Conservation (phyloP, 2,329 filamentous ascomycete species). For the Ploettnerulaceae sp. region DNA sequence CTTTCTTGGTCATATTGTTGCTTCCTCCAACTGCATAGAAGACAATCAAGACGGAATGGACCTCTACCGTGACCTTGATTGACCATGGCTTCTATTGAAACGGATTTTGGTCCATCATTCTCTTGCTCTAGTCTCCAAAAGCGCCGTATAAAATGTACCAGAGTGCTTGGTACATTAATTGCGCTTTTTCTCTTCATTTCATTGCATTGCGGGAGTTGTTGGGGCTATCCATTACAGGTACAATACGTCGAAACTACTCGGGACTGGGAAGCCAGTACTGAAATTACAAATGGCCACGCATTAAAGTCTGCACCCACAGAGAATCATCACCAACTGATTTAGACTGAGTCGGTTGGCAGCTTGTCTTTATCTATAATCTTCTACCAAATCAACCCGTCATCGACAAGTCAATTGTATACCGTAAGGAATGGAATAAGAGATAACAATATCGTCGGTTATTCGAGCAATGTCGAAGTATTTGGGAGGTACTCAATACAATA, state of each 20-base stretch:
- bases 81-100: conserved; percentile 24
- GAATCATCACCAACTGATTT: no score
- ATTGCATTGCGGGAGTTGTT: conserved; percentile 4
- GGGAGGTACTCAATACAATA: no score
- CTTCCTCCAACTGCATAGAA: conserved; percentile 32
- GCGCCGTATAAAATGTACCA: conserved; percentile 3
- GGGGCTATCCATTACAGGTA: not conserved
- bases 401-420: no score
- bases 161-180: conserved; percentile 2
- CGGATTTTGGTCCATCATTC: conserved; percentile 11
- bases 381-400: not conserved
- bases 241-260: not conserved
- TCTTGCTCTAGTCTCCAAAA: conserved; percentile 12
- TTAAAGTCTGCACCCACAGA: not conserved
- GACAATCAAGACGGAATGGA: conserved; percentile 32
- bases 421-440: no score
- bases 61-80: conserved; percentile 30
- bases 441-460: no score
- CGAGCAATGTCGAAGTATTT: no score
- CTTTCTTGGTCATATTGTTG: conserved; percentile 26
- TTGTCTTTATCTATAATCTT: no score
- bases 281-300: not conserved
- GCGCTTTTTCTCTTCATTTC: not conserved
- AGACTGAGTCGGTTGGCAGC: no score
- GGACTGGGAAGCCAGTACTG: not conserved